Evolutionary conservation across 768 basidiomycete species (phyloP), one percentile per base, ranked within the genome.

Genomic region (Trametes punicea): DNA sequence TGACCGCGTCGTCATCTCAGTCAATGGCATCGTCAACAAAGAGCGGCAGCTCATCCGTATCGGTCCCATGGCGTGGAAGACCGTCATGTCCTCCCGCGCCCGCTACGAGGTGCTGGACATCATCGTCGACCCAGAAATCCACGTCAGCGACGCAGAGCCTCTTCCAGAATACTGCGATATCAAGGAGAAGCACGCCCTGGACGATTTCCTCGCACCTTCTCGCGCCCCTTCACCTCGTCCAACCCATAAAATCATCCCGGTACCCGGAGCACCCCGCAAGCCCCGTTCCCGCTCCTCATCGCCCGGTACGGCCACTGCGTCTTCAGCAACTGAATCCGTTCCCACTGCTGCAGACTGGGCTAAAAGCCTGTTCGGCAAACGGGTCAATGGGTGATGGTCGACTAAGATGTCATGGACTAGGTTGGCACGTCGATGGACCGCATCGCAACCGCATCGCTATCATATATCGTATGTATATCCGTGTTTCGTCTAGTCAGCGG

Each of bases 81-180:
- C 45, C 15, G 65, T 70, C 29, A 23, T 64, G 10, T 7, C 34
- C 15, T 50, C 53, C 2, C 63, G 69, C 25, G 55, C 62, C 3
- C 59, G 49, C 4, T 69, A 63, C 59, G 69, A 70, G 55, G 62
- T 70, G 42, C 46, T 70, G n/a, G 65, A 68, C 30, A 41, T 70
- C 53, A 44, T 47, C 44, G 33, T 70, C 57, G 38, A 21, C 21
- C 39, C 54, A 38, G 45, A 21, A n/a, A 42, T 45, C 51, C 48
- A 31, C 48, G 34, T 38, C 49, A 18, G n/a, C 23, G 31, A 15
- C 41, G 25, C 9, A 5, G 51, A 62, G n/a, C 26, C 38, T 6
- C 62, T 52, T 6, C 65, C 65, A 3, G 45, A 49, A 8, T 62
- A 62, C 50, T 25, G 29, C 13, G 46, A 41, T 27, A 16, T 44